phyloP scores from a whole-genome alignment of 1,284 basidiomycete genomes.

The Coriolopsis trogii region DNA sequence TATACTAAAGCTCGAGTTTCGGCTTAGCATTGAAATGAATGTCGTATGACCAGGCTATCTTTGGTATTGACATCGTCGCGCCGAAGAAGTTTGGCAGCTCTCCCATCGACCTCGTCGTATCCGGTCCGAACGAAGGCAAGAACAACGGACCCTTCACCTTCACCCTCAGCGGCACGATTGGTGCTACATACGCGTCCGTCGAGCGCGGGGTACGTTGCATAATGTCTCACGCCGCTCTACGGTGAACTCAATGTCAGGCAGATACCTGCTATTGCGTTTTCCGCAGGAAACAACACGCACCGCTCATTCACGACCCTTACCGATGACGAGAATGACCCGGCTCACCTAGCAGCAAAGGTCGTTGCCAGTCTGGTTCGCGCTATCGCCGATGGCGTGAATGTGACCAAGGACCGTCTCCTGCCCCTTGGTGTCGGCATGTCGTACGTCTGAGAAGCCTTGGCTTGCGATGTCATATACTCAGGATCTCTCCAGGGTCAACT shows the following conservation, averaged over 20 bases:
- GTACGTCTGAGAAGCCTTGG: constrained; percentile 23
- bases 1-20: neutral
- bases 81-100: constrained; percentile 27
- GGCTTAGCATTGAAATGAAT: no score
- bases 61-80: constrained; percentile 32
- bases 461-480: neutral
- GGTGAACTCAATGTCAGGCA: neutral
- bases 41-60: constrained; percentile 23
- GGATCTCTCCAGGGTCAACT: constrained; percentile 26
- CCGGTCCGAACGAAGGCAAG: constrained; percentile 34
- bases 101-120: constrained; percentile 32
- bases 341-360: constrained; percentile 29
- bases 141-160: constrained; percentile 32
- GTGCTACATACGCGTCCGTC: constrained; percentile 30
- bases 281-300: constrained; percentile 33
- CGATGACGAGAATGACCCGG: constrained; percentile 26
- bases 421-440: constrained; percentile 31
- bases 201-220: constrained; percentile 29
- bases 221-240: neutral
- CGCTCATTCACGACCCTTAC: constrained; percentile 34
- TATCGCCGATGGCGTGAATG: constrained; percentile 25
- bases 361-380: constrained; percentile 29
- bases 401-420: constrained; percentile 25
- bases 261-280: constrained; percentile 34
- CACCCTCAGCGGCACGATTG: constrained; percentile 34